Evolutionary conservation across 1,284 basidiomycete species (phyloP).

Genomic region (Vanrija sp.): DNA sequence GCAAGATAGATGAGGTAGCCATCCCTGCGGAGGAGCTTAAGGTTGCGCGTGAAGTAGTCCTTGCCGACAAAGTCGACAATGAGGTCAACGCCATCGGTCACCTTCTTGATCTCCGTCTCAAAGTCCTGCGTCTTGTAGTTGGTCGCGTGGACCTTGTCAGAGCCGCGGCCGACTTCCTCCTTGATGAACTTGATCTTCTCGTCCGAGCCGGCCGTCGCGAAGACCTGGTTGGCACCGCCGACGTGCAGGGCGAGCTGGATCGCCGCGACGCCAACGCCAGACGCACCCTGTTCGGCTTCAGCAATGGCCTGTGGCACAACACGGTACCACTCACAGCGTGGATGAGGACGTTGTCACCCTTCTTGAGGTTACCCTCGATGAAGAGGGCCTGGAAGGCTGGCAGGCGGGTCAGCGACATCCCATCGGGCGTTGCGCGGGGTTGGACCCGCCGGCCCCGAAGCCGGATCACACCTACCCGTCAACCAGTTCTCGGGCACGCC

Average conservation of each 20-base stretch:
- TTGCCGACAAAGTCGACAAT: conserved; percentile 70
- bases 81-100: conserved; percentile 55
- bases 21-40: conserved; percentile 69
- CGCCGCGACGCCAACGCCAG: conserved; percentile 84
- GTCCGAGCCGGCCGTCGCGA: conserved; percentile 76
- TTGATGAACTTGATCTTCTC: conserved; percentile 80
- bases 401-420: too few species aligned
- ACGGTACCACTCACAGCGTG: conserved; percentile 60
- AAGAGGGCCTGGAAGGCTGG: conserved; percentile 77
- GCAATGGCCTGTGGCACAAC: not conserved
- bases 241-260: conserved; percentile 71
- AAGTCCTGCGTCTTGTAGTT: conserved; percentile 77
- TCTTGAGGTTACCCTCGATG: conserved; percentile 63
- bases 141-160: conserved; percentile 65
- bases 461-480: conserved; percentile 57
- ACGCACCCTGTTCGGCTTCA: conserved; percentile 57
- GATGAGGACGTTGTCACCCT: conserved; percentile 73
- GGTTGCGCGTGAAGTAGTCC: conserved; percentile 79
- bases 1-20: conserved; percentile 61
- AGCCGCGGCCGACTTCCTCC: conserved; percentile 48
- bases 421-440: not conserved
- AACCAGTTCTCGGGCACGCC: conserved; percentile 81
- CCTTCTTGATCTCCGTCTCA: conserved; percentile 51
- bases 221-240: conserved; percentile 57
- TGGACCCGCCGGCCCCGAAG: too few species aligned